These are phyloP conservation scores for Gossypium aridum DNA, from an alignment of 441 rosid genomes.

Conservation along the genomic window DNA sequence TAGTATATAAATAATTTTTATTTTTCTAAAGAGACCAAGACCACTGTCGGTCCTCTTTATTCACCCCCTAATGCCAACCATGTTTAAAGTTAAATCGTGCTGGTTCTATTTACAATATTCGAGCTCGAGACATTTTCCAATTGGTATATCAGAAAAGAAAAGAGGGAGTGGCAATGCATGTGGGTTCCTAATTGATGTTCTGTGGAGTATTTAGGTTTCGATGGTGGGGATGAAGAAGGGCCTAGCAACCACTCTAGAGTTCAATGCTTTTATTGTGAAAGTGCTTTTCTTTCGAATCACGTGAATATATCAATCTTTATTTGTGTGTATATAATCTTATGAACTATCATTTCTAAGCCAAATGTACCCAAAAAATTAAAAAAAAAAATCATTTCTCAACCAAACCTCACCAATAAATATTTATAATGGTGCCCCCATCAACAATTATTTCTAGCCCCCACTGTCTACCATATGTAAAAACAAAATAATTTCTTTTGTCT, in stretches of 20 bases:
- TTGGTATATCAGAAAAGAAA: background rate
- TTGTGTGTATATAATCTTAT: background rate
- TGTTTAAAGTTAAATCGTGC: too few species aligned
- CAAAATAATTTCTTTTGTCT: background rate
- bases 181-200: background rate
- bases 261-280: constrained; percentile 12
- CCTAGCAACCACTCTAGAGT: constrained; percentile 12
- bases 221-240: constrained; percentile 13
- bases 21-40: too few species aligned
- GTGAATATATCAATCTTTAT: constrained; percentile 19
- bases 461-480: background rate
- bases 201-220: constrained; percentile 8
- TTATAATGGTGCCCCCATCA: constrained; percentile 13
- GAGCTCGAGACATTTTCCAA: too few species aligned
- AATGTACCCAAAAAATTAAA: background rate
- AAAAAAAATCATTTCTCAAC: constrained; percentile 13
- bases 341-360: constrained; percentile 33
- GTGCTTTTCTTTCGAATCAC: constrained; percentile 17
- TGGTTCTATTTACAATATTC: too few species aligned
- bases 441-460: constrained; percentile 28
- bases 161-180: background rate
- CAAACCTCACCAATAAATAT: constrained; percentile 7
- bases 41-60: too few species aligned
- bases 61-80: too few species aligned
- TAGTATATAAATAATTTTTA: too few species aligned